Conservation (phyloP, 2,329 filamentous ascomycete species). For the Claviceps quebecensis region DNA sequence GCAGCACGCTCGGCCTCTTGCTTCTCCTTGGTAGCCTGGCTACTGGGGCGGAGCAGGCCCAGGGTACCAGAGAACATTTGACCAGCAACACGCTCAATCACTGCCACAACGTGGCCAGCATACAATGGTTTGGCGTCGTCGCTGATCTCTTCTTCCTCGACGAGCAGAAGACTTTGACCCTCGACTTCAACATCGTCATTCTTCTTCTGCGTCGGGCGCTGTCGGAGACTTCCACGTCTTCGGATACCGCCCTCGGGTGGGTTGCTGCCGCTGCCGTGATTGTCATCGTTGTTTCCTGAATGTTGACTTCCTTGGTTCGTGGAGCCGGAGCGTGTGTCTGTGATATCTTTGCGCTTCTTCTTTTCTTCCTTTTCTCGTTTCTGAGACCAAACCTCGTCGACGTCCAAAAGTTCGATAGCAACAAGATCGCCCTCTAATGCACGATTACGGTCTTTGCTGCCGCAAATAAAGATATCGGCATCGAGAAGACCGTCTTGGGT, state of each 20-base stretch:
- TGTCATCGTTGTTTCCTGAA: slow-evolving; percentile 45
- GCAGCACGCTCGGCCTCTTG: slow-evolving; percentile 92
- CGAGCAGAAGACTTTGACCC: slow-evolving; percentile 87
- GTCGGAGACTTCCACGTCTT: slow-evolving; percentile 84
- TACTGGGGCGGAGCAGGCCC: slow-evolving; percentile 85
- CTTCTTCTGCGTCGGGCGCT: slow-evolving; percentile 98
- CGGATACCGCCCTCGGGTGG: slow-evolving; percentile 72
- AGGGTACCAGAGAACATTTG: slow-evolving; percentile 99
- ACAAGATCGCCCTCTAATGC: slow-evolving; percentile 93
- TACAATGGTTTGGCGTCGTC: slow-evolving; percentile 97
- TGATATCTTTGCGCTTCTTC: slow-evolving; percentile 99
- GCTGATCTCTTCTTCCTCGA: slow-evolving; percentile 97
- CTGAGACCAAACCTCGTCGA: slow-evolving; percentile 96
- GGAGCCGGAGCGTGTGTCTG: slow-evolving; percentile 69
- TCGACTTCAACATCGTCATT: slow-evolving; percentile 99
- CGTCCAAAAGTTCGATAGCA: slow-evolving; percentile 88
- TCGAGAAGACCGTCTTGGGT: slow-evolving; percentile 77
- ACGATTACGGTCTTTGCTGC: slow-evolving; percentile 96
- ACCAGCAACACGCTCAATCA: slow-evolving; percentile 90
- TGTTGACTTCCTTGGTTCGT: slow-evolving; percentile 58
- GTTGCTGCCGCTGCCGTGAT: slow-evolving; percentile 46
- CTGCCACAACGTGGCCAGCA: slow-evolving; percentile 90
- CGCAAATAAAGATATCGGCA: slow-evolving; percentile 98
- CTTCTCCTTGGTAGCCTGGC: slow-evolving; percentile 98
- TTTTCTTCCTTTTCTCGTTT: slow-evolving; percentile 99